These are phyloP conservation scores for Kuraishia ogatae DNA, from an alignment of 805 yeast genomes.

Conservation along the genomic window DNA sequence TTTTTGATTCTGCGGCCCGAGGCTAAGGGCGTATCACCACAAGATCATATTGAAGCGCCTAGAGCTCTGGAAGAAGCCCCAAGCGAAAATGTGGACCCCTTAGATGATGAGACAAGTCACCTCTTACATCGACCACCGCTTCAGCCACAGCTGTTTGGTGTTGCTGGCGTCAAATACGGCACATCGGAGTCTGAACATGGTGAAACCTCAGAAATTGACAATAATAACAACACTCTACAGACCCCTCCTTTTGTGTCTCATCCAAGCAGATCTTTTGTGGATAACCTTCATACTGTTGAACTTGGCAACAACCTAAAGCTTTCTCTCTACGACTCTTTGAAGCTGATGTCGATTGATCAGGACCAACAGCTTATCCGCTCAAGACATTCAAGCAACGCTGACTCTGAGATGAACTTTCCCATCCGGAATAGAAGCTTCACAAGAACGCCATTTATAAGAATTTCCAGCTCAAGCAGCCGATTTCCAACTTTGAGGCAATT, in stretches of 20 bases:
- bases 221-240: background rate
- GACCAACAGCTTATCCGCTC: background rate
- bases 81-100: background rate
- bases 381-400: background rate
- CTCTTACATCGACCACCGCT: background rate
- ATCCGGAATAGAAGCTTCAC: background rate
- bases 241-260: background rate
- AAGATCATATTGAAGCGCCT: background rate
- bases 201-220: background rate
- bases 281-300: background rate
- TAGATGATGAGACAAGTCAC: background rate
- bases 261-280: background rate
- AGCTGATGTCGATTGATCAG: conserved; percentile 4
- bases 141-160: background rate
- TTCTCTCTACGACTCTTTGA: conserved; percentile 22
- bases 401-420: background rate
- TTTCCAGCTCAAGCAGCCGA: background rate
- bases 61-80: background rate
- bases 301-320: conserved; percentile 13
- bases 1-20: background rate
- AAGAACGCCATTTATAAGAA: background rate
- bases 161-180: background rate
- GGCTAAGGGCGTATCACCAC: background rate
- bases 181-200: background rate
- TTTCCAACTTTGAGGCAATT: background rate